These are phyloP conservation scores for Claviceps humidiphila DNA, from an alignment of 2,329 filamentous ascomycete species.

Conservation along the genomic window DNA sequence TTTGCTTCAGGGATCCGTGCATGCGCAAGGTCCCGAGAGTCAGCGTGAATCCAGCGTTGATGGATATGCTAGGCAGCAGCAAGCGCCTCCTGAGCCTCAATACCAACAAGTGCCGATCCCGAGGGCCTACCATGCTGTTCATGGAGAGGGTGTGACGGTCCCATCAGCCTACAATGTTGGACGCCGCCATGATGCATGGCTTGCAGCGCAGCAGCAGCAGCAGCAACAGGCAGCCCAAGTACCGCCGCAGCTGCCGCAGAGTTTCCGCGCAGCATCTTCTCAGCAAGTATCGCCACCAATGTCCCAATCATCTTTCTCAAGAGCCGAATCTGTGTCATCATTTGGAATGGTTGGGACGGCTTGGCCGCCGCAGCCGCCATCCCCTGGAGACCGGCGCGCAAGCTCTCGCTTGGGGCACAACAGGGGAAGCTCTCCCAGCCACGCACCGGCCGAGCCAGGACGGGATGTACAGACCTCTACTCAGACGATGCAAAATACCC, in stretches of 20 bases:
- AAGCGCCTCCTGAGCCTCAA: slow-evolving; percentile 15
- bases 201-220: slow-evolving; percentile 3
- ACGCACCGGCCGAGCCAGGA: neutral
- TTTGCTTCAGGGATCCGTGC: neutral
- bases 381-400: neutral
- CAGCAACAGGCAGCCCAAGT: slow-evolving; percentile 2
- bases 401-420: neutral
- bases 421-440: slow-evolving; percentile 1
- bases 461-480: neutral
- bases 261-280: slow-evolving; percentile 5
- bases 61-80: neutral
- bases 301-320: neutral
- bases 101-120: slow-evolving; percentile 27
- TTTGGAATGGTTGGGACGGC: slow-evolving; percentile 2
- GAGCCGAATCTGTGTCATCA: slow-evolving; percentile 3
- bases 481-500: neutral
- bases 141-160: slow-evolving; percentile 21
- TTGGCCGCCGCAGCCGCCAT: neutral
- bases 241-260: neutral
- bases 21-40: neutral
- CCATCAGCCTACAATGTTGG: slow-evolving; percentile 17
- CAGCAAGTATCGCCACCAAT: slow-evolving; percentile 1
- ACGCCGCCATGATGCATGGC: slow-evolving; percentile 1
- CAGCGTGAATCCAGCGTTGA: neutral
- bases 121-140: slow-evolving; percentile 21